Evolutionary conservation across 192 early-diverging fungal genomes (phyloP).

Genomic region (Coemansia biformis): DNA sequence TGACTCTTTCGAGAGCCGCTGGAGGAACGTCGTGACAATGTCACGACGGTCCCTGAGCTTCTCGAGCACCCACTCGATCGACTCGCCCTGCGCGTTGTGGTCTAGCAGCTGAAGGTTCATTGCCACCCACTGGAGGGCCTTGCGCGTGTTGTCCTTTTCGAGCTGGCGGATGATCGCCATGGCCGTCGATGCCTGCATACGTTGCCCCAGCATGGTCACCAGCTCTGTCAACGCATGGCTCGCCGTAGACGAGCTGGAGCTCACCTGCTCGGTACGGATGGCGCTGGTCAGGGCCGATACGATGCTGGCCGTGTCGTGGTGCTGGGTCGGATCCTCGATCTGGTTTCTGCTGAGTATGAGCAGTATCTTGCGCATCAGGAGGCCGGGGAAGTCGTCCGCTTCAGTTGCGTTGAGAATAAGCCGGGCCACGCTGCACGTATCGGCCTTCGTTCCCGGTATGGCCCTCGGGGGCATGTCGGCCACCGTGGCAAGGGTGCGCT

Average conservation of each 20-base stretch:
- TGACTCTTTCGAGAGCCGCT: slow-evolving; percentile 2
- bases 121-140: slow-evolving; percentile 16
- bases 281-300: too few species aligned
- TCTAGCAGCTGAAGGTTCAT: slow-evolving; percentile 8
- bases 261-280: background rate
- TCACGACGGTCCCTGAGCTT: slow-evolving; percentile 4
- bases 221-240: background rate
- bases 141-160: background rate
- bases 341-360: slow-evolving; percentile 1
- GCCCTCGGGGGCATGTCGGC: slow-evolving; percentile 21
- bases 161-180: slow-evolving; percentile 4
- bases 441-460: background rate
- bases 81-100: slow-evolving; percentile 7
- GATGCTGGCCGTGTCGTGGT: background rate
- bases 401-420: background rate
- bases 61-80: slow-evolving; percentile 12
- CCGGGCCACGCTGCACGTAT: slow-evolving; percentile 5
- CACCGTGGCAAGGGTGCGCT: slow-evolving; percentile 15
- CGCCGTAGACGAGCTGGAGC: background rate
- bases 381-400: background rate
- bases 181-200: background rate
- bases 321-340: slow-evolving; percentile 8
- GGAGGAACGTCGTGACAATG: slow-evolving; percentile 4
- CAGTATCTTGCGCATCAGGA: background rate
- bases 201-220: background rate